A percentile compares a stretch with the other conserved stretches of the same genome.
Conservation (phyloP, 805 yeast genomes). For the Sugiyamaella lignohabitans region DNA sequence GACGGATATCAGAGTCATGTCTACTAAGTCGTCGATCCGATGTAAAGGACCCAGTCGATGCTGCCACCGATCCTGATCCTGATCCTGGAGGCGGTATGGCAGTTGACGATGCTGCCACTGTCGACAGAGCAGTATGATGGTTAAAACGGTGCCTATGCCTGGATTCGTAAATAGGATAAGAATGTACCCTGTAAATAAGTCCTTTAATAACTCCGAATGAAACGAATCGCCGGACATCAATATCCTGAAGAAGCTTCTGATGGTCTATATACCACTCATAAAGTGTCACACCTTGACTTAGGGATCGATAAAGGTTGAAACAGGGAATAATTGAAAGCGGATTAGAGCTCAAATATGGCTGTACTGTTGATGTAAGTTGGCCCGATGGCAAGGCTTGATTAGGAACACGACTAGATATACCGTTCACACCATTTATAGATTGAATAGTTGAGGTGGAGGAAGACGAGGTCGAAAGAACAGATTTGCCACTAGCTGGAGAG, state of each 20-base stretch:
- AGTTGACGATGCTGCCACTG: conserved; percentile 4
- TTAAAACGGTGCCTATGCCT: neutral
- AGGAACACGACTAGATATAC: neutral
- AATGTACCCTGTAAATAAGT: conserved; percentile 69
- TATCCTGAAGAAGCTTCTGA: conserved; percentile 45
- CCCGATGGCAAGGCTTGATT: neutral
- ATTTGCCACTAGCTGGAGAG: conserved; percentile 1
- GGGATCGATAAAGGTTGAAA: conserved; percentile 67
- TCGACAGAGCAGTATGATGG: neutral
- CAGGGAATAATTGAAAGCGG: conserved; percentile 9
- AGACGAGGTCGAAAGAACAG: neutral
- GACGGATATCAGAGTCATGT: neutral
- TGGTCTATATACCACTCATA: conserved; percentile 79
- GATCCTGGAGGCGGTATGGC: no score
- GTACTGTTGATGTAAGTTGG: conserved; percentile 17
- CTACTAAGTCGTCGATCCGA: neutral
- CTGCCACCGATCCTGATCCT: conserved; percentile 1
- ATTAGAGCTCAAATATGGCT: no score
- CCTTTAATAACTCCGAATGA: conserved; percentile 83
- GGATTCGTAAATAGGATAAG: conserved; percentile 56
- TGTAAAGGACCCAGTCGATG: neutral
- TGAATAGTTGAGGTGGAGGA: conserved; percentile 8
- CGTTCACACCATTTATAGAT: neutral
- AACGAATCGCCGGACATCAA: conserved; percentile 79
- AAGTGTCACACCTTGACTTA: conserved; percentile 70